A percentile compares a stretch with the other conserved stretches of the same genome.
These are phyloP conservation scores for Diutina ranongensis DNA, from an alignment of 1,139 yeast genomes.

Conservation along the genomic window DNA sequence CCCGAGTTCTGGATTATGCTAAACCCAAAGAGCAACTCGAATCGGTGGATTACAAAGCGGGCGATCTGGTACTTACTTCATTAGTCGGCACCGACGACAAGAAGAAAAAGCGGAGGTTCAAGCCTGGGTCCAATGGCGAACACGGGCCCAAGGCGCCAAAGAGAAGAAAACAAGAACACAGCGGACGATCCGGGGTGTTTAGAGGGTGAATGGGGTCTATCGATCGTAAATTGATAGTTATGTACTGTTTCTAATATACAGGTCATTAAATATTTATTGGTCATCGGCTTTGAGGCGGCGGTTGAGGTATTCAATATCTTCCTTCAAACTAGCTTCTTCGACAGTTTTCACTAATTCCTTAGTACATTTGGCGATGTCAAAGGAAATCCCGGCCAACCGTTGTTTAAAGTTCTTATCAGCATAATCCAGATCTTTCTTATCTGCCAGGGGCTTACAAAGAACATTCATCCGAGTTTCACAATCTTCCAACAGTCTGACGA, in stretches of 20 bases:
- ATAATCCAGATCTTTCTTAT: slow-evolving; percentile 44
- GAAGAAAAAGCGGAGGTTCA: neutral
- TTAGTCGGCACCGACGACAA: neutral
- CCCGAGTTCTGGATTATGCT: too few relatives aligned
- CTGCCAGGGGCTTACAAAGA: slow-evolving; percentile 40
- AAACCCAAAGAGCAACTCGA: neutral
- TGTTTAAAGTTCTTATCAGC: slow-evolving; percentile 90
- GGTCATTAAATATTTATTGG: neutral
- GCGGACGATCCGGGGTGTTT: neutral
- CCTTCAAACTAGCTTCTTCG: slow-evolving; percentile 84
- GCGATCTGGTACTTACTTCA: neutral
- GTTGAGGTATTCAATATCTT: slow-evolving; percentile 50
- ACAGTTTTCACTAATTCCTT: slow-evolving; percentile 92
- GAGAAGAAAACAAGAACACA: neutral
- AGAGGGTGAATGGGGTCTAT: neutral
- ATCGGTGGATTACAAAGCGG: neutral
- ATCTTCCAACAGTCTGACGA: slow-evolving; percentile 74
- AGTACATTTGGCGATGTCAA: slow-evolving; percentile 92
- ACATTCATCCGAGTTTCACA: slow-evolving; percentile 72
- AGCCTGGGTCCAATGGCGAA: neutral
- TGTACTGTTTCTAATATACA: neutral
- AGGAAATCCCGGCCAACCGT: slow-evolving; percentile 88
- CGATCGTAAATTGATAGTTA: neutral
- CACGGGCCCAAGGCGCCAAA: neutral
- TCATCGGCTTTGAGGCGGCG: slow-evolving; percentile 27